These are phyloP conservation scores for Nigrospora sphaerica DNA, from an alignment of 2,329 filamentous ascomycete species.

Conservation along the genomic window DNA sequence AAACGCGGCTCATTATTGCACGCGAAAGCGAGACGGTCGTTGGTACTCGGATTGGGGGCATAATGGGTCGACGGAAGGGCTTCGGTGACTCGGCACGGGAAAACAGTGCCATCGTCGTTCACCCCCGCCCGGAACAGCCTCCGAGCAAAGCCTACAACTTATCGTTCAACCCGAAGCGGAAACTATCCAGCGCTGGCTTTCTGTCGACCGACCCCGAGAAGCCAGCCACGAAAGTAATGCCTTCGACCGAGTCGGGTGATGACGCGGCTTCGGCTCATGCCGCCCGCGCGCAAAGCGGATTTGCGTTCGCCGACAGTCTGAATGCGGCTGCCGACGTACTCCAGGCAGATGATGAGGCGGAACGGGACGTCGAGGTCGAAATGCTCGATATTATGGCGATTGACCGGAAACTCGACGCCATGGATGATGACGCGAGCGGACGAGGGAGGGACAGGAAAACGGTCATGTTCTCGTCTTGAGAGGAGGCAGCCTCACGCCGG, in stretches of 20 bases:
- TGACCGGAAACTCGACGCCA: conserved; percentile 48
- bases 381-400: conserved; percentile 62
- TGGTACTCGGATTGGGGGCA: conserved; percentile 33
- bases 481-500: conserved; percentile 7
- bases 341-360: conserved; percentile 32
- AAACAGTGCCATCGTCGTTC: conserved; percentile 46
- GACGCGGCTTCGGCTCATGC: conserved; percentile 17
- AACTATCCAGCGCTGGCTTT: conserved; percentile 10
- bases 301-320: conserved; percentile 45
- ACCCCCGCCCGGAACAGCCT: conserved; percentile 34
- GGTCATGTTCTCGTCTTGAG: conserved; percentile 42
- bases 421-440: conserved; percentile 35
- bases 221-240: conserved; percentile 15
- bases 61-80: conserved; percentile 21
- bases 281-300: conserved; percentile 21
- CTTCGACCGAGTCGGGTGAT: conserved; percentile 16
- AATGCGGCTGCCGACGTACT: conserved; percentile 44
- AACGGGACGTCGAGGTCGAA: conserved; percentile 49
- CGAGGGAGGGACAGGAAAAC: conserved; percentile 41
- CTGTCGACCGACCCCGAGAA: conserved; percentile 7
- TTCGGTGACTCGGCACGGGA: conserved; percentile 28
- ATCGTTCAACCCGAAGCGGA: conserved; percentile 23
- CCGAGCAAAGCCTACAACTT: conserved; percentile 41
- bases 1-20: conserved; percentile 47
- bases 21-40: conserved; percentile 44